Base-by-base conservation (phyloP, 345 rosid species). In the Atalantia buxifolia region DNA sequence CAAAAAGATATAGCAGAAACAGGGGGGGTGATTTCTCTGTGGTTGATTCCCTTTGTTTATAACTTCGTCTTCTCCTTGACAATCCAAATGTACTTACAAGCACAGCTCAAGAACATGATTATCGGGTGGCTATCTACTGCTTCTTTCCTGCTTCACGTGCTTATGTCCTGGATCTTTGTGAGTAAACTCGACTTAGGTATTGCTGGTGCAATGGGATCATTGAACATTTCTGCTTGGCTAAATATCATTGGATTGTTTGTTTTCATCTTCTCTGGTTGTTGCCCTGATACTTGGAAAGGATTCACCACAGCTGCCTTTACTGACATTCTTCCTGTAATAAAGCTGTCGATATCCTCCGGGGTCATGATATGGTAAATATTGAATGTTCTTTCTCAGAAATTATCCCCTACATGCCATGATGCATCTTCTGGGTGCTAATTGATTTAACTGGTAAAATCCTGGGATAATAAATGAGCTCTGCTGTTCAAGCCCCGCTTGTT, bases 51-150 rank as follows among this genome's bases (percentile, higher is more conserved):
- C 27, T 76, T 74, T 28, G 70, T 88, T 21, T 86, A 82, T 74
- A 81, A 78, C 76, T 76, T 77, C 21, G 83, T 82, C 6, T 85
- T 87, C 65, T 53, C 84, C 76, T 65, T 87, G 73, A 87, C 90
- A 18, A 84, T 85, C 77, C 92, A 87, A 81, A 84, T 84, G 87
- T 90, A 77, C 82, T 82, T 90, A 38, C 93, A 90, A 81, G 82
- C 89, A 55, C 93, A 90, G 67, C 82, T 85, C 79, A 90, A 76
- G 53, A 90, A 90, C 78, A 82, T 77, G 35, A 63, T 88, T 48
- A 22, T 90, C 48, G 91, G 90, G 22, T 83, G 86, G 82, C 74
- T 86, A 35, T 74, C 86, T 6, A 42, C 86, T 1, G 6, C 64
- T 53, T 71, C 87, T 2, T 74, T 88, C 61, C 64, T 74, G 33